Evolutionary conservation across 768 basidiomycete genomes (phyloP), one percentile per base, ranked within the genome.

Genomic region (Kwoniella bestiolae): DNA sequence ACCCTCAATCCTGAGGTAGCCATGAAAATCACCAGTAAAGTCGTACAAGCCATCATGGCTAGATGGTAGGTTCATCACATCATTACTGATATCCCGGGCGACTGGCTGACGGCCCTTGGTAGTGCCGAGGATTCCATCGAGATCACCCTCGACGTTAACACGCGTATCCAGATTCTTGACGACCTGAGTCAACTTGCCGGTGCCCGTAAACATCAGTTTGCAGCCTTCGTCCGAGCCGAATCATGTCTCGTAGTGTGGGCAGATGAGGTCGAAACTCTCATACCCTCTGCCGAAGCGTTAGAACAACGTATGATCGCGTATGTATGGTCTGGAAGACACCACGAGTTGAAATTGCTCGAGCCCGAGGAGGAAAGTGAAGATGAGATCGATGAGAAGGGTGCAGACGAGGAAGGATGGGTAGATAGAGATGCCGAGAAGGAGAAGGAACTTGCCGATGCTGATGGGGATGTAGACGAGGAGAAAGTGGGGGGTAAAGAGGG

Each of bases 131-230:
- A 75, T 23, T 66, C 71, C 2, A 69, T 75, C 23, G 79, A 79
- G 47, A 75, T 81, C 60, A 76, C 75, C 16, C 84, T 94, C 66
- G 90, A 91, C 81, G 78, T 80, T 60, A 87, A 92, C 76, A 94
- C 91, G 5, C 89, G 91, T 64, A 92, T 94, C 57, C 91, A 92
- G 79, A 86, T 94, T 66, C 77, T 93, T 52, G 90, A 92, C 72
- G 88, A 89, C 25, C 88, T 94, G 84, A 82, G 87, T 63, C 84
- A 86, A 75, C 87, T 94, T 41, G 89, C 90, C 5, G 85, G 87
- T 57, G 82, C 91, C 6, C 90, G 94, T 77, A 94, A 93, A 83
- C 92, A 94, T 76, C 92, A 94, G 73, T 92, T 90, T 55, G 92
- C 88, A 21, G 91, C 92, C 0, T 94, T 94, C 77, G 87, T 92